These are phyloP conservation scores for Neonectria hederae DNA, from an alignment of 2,329 filamentous ascomycete genomes.

Conservation along the genomic window DNA sequence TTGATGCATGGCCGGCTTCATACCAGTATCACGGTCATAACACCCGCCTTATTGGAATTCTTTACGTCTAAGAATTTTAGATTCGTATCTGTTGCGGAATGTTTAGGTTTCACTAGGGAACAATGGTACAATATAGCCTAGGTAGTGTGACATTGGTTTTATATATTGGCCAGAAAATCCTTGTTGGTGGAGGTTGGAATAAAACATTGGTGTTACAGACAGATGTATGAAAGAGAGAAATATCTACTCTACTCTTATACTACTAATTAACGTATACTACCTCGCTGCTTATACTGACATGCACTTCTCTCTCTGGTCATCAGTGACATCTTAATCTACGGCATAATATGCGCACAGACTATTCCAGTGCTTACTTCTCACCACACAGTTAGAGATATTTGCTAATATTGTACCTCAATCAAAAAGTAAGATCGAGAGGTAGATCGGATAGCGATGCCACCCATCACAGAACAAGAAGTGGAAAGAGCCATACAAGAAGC, in stretches of 20 bases:
- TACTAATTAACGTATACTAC: too few species aligned
- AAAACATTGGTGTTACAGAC: background rate
- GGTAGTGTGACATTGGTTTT: background rate
- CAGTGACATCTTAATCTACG: too few species aligned
- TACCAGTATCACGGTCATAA: conserved; percentile 9
- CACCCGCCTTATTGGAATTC: conserved; percentile 7
- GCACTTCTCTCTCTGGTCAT: too few species aligned
- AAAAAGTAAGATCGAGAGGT: background rate
- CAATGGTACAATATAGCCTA: background rate
- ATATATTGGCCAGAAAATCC: background rate
- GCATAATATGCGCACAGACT: too few species aligned
- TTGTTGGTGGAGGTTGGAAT: background rate
- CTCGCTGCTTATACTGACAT: too few species aligned
- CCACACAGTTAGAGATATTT: background rate
- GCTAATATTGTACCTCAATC: background rate
- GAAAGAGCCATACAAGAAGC: background rate
- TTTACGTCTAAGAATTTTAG: conserved; percentile 1
- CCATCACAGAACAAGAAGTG: background rate
- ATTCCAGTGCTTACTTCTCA: background rate
- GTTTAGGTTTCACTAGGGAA: conserved; percentile 5
- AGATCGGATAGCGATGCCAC: background rate
- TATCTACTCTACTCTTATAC: too few species aligned
- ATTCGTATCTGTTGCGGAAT: conserved; percentile 7
- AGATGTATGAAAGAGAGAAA: too few species aligned
- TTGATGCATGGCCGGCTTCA: conserved; percentile 12